phyloP scores from a whole-genome alignment of 2,329 filamentous ascomycete genomes.

The Fusarium humuli region DNA sequence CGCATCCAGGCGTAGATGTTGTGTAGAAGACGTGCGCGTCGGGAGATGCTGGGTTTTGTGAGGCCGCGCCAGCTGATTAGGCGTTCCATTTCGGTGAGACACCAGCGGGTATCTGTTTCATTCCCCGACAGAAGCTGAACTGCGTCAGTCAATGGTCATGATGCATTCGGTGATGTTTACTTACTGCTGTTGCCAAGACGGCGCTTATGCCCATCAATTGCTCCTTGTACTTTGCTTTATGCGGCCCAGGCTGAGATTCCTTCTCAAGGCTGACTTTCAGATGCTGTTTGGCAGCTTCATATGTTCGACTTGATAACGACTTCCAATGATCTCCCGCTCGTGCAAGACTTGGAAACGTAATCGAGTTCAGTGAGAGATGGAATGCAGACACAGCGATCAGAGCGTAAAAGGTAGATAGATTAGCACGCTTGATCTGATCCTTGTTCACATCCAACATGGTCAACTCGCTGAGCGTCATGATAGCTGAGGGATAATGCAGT shows the following conservation, averaged over 20 bases:
- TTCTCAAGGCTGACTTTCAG: constrained; percentile 36
- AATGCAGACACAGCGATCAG: constrained; percentile 37
- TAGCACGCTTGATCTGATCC: constrained; percentile 36
- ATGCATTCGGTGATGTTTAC: neutral
- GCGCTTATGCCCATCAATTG: constrained; percentile 39
- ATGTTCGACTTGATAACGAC: constrained; percentile 14
- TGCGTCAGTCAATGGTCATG: rapidly evolving
- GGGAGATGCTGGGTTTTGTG: constrained; percentile 36
- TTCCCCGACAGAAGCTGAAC: constrained; percentile 28
- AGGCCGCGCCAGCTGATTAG: constrained; percentile 38
- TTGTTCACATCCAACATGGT: constrained; percentile 30
- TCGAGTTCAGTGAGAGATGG: constrained; percentile 29
- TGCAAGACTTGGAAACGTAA: constrained; percentile 11
- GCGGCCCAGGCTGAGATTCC: constrained; percentile 31
- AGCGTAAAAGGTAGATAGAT: constrained; percentile 34
- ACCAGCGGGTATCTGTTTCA: constrained; percentile 32
- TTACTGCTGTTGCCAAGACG: constrained; percentile 35
- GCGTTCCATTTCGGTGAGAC: constrained; percentile 40
- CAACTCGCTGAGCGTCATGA: constrained; percentile 40
- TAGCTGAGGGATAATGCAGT: constrained; percentile 32
- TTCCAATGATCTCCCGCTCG: constrained; percentile 30
- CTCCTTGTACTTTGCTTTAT: constrained; percentile 41
- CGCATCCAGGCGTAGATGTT: constrained; percentile 45
- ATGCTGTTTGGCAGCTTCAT: constrained; percentile 41
- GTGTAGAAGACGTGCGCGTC: constrained; percentile 34